phyloP scores from a whole-genome alignment of 345 rosid species.

The Capsella bursapastoris region DNA sequence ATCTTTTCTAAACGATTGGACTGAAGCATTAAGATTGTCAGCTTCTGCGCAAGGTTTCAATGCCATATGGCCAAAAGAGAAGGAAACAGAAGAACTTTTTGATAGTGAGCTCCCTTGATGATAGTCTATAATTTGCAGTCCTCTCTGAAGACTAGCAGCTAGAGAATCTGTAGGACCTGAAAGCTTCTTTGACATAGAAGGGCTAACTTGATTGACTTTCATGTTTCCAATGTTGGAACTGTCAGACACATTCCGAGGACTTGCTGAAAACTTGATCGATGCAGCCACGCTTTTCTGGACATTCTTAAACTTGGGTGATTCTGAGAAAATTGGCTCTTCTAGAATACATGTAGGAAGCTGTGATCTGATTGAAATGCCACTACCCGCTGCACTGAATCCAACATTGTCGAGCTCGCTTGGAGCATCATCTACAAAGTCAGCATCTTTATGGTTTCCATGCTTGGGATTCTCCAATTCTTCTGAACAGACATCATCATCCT shows the following conservation, averaged over 20 bases:
- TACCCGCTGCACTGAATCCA: conserved; percentile 22
- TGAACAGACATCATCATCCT: conserved; percentile 58
- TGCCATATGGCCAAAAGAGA: conserved; percentile 80
- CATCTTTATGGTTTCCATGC: conserved; percentile 36
- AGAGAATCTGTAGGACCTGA: conserved; percentile 71
- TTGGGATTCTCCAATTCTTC: conserved; percentile 52
- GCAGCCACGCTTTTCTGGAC: conserved; percentile 58
- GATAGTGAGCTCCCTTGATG: conserved; percentile 64
- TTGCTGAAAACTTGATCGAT: conserved; percentile 53
- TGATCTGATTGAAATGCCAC: conserved; percentile 45
- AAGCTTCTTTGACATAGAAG: conserved; percentile 71
- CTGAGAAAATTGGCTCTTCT: conserved; percentile 67
- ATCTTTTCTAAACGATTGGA: conserved; percentile 50
- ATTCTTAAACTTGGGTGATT: conserved; percentile 80
- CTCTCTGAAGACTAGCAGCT: conserved; percentile 92
- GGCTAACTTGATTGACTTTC: conserved; percentile 53
- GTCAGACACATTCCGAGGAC: conserved; percentile 51
- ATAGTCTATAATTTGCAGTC: conserved; percentile 76
- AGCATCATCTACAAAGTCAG: conserved; percentile 41
- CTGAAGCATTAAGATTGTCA: conserved; percentile 52
- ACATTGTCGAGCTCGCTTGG: conserved; percentile 22
- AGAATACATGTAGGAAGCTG: conserved; percentile 55
- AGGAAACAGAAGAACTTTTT: conserved; percentile 67
- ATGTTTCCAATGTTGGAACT: conserved; percentile 41
- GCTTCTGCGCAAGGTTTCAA: conserved; percentile 69